phyloP scores from a whole-genome alignment of 2,329 filamentous ascomycete species.

The Acrodontium crateriforme region DNA sequence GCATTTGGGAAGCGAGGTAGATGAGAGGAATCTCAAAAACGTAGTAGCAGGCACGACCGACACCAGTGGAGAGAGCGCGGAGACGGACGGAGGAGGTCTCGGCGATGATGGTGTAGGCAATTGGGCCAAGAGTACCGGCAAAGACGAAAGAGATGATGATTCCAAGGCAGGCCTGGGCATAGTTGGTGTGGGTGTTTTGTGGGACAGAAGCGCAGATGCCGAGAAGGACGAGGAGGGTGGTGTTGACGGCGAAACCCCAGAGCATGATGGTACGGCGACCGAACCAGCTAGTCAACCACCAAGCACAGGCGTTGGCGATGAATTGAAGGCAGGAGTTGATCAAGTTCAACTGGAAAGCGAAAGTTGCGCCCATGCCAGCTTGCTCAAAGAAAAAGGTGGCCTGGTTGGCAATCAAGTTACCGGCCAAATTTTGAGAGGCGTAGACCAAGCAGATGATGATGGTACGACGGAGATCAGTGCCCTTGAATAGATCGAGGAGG shows the following conservation, averaged over 20 bases:
- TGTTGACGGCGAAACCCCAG: conserved; percentile 18
- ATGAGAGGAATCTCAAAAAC: conserved; percentile 13
- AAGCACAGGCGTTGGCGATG: conserved; percentile 11
- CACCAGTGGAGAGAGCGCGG: conserved; percentile 12
- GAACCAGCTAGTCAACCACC: conserved; percentile 20
- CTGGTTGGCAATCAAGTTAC: conserved; percentile 46
- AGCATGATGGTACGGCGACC: conserved; percentile 28
- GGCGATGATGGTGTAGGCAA: conserved; percentile 15
- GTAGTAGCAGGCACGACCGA: conserved; percentile 15
- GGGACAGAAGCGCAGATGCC: conserved; percentile 10
- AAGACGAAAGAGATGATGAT: conserved; percentile 32
- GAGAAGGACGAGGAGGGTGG: conserved; percentile 17
- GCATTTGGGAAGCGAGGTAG: conserved; percentile 8
- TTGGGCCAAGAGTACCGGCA: conserved; percentile 12
- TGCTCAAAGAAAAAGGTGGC: conserved; percentile 31
- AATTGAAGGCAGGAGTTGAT: conserved; percentile 11
- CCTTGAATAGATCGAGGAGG: conserved; percentile 39
- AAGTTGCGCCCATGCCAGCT: conserved; percentile 20
- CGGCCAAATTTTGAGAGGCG: conserved; percentile 42
- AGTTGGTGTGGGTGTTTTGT: conserved; percentile 14
- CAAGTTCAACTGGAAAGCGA: conserved; percentile 25
- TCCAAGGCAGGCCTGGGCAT: conserved; percentile 33
- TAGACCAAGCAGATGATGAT: conserved; percentile 28
- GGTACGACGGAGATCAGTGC: conserved; percentile 33
- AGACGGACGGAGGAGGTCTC: conserved; percentile 17